Percentiles rank a stretch among this genome's conserved stretches.
Conservation (phyloP, 371 early-diverging fungal species). For the Mucor velutinosus region DNA sequence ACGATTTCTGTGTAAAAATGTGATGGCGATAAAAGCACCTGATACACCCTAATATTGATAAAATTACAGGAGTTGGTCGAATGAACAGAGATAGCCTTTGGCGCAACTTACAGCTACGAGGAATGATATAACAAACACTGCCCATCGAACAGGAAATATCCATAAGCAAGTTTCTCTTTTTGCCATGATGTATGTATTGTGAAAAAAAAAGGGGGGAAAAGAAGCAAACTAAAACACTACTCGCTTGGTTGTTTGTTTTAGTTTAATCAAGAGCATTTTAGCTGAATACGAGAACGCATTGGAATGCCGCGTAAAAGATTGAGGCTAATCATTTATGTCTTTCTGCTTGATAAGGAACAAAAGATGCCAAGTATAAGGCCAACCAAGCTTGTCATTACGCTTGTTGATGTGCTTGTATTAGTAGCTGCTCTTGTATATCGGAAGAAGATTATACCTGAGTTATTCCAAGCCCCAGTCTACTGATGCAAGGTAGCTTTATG, state of each 20-base stretch:
- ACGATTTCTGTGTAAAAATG: slow-evolving; percentile 47
- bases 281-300: neutral
- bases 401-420: too few species aligned
- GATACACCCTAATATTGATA: neutral
- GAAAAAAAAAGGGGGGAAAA: neutral
- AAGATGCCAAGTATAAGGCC: too few species aligned
- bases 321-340: neutral
- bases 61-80: neutral
- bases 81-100: neutral
- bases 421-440: too few species aligned
- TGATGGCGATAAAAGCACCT: slow-evolving; percentile 25
- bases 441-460: too few species aligned
- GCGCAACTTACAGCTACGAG: neutral
- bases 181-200: neutral
- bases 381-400: too few species aligned
- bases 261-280: neutral
- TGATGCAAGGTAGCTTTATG: too few species aligned
- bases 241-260: neutral
- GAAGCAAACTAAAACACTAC: neutral
- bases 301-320: slow-evolving; percentile 3
- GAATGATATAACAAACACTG: slow-evolving; percentile 9
- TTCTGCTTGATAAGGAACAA: too few species aligned
- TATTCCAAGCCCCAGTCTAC: too few species aligned
- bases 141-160: slow-evolving; percentile 15
- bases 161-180: slow-evolving; percentile 12